Base-by-base conservation (phyloP, 306 rosid genomes). In the Mimosa pudica region DNA sequence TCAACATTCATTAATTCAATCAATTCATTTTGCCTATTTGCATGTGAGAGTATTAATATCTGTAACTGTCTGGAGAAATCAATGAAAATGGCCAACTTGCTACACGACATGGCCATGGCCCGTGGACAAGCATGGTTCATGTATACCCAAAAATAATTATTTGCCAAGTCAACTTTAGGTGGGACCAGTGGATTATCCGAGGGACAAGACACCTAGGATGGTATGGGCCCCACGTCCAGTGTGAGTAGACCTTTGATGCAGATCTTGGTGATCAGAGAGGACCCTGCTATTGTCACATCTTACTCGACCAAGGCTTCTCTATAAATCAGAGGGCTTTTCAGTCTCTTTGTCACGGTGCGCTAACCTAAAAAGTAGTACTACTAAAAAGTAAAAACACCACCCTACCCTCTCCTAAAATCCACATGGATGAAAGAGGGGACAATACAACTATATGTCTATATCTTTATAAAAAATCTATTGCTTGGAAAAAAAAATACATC, bases 251-350 rank as follows among this genome's bases (percentile, higher is more conserved):
- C 35, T 30, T 48, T 60, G 71, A 62, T 88, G 7, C 18, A 64
- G 79, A 46, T 13, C 62, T 30, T 44, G 61, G 75, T 45, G 52
- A 57, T 38, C 57, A 0, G 54, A 38, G 44, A 41, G 46, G 57
- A 70, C 76, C 76, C 76, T 71, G 84, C 51, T 70, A 18, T 55
- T 62, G 84, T 80, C 74, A 32, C 64, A 44, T 63, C 81, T 82
- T 81, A 77, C 77, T 76, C 88, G 86, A 68, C 77, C 49, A 74
- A 68, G 71, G 84, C 83, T 60, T 84, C 91, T 74, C 79, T 55
- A 55, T 48, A 24, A 71, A 80, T 64, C 82, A 73, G 78, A 63
- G 32, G 33, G 46, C 69, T 72, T 41, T 60, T 51, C 74, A 76
- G 70, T 58, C 51, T 76, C 46, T 54, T 67, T 52, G 76, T 82